phyloP scores from a whole-genome alignment of 306 rosid species.

The Vigna trinervia region DNA sequence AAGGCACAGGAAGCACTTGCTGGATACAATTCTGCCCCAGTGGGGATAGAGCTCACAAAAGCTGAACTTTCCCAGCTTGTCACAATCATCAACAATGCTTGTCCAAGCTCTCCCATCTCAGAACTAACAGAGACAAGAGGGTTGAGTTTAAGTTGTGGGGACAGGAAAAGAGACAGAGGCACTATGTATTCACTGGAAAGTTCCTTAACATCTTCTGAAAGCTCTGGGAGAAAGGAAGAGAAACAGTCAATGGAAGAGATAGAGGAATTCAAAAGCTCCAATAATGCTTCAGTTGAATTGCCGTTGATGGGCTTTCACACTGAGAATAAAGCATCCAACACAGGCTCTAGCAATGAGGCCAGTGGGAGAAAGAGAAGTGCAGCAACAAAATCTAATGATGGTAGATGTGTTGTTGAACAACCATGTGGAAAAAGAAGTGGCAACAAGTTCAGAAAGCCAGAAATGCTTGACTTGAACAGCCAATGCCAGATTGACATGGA shows the following conservation, averaged over 20 bases:
- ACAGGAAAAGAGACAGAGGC: slow-evolving; percentile 63
- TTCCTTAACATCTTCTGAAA: slow-evolving; percentile 84
- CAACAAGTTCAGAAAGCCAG: slow-evolving; percentile 52
- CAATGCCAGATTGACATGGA: slow-evolving; percentile 67
- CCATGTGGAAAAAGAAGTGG: slow-evolving; percentile 56
- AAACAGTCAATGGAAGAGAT: slow-evolving; percentile 45
- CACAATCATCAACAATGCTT: slow-evolving; percentile 67
- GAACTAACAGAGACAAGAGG: slow-evolving; percentile 74
- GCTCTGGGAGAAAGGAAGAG: slow-evolving; percentile 68
- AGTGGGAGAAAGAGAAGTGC: slow-evolving; percentile 69
- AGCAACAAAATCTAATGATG: slow-evolving; percentile 51
- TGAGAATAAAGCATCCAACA: slow-evolving; percentile 44
- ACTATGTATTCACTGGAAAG: slow-evolving; percentile 80
- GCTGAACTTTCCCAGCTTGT: slow-evolving; percentile 83
- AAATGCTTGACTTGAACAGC: slow-evolving; percentile 70
- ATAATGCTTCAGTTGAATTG: slow-evolving; percentile 54
- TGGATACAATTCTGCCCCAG: slow-evolving; percentile 65
- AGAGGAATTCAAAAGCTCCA: slow-evolving; percentile 43
- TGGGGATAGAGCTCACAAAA: slow-evolving; percentile 70
- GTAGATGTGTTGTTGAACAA: slow-evolving; percentile 55
- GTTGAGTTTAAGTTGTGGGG: slow-evolving; percentile 43
- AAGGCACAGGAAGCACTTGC: slow-evolving; percentile 89
- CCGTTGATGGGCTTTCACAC: slow-evolving; percentile 51
- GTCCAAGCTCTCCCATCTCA: slow-evolving; percentile 73
- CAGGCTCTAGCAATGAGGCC: slow-evolving; percentile 40